Evolutionary conservation across 2,329 filamentous ascomycete species (phyloP).

Genomic region (Scedosporium minutisporum): DNA sequence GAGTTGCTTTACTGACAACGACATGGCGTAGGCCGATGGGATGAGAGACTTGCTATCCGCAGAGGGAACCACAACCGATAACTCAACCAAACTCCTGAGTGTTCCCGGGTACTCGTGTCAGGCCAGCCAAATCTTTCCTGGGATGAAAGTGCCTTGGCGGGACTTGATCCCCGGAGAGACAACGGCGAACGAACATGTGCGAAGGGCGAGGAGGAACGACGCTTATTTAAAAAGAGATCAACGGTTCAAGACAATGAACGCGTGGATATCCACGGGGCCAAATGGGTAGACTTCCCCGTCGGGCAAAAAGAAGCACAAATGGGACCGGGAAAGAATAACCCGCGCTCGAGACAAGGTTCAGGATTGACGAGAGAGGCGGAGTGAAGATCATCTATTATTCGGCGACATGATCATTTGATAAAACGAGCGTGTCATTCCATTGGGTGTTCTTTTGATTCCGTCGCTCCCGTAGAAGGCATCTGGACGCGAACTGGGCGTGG

Average conservation of each 20-base stretch:
- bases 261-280: not conserved
- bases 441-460: not conserved
- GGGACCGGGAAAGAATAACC: not conserved
- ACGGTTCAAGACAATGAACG: not conserved
- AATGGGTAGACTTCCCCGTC: not conserved
- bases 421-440: not conserved
- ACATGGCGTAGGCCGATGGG: conserved; percentile 33
- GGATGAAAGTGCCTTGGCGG: not conserved
- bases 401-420: not conserved
- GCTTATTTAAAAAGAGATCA: not conserved
- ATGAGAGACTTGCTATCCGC: no score
- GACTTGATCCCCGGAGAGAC: not conserved
- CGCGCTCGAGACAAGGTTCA: conserved; percentile 1
- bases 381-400: not conserved
- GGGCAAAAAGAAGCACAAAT: not conserved
- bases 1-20: conserved; percentile 52
- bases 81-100: conserved; percentile 36
- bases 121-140: not conserved
- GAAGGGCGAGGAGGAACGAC: not conserved
- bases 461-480: not conserved
- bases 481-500: not conserved
- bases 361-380: not conserved
- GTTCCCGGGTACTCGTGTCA: conserved; percentile 17
- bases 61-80: not conserved
- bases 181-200: not conserved